A percentile compares a stretch with the other conserved stretches of the same genome.
Evolutionary conservation across 1,139 yeast genomes (phyloP).

Genomic region (Saccharomyces hybrid): DNA sequence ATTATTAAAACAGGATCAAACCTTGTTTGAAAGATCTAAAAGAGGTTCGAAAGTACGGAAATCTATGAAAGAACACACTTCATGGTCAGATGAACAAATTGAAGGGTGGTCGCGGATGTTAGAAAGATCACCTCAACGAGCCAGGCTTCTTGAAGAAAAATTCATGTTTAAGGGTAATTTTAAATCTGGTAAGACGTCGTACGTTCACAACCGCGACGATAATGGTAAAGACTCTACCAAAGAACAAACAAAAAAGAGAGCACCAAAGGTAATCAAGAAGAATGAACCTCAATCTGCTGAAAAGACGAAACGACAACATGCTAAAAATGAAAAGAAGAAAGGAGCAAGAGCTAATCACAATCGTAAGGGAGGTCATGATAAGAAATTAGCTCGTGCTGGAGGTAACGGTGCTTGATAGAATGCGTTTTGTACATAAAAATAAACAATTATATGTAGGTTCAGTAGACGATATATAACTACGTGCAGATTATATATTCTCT

Average conservation of each 20-base stretch:
- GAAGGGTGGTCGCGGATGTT: conserved; percentile 90
- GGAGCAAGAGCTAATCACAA: conserved; percentile 55
- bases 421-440: background rate
- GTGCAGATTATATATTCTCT: background rate
- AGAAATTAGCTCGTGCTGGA: conserved; percentile 38
- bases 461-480: background rate
- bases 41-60: conserved; percentile 49
- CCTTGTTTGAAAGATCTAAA: conserved; percentile 41
- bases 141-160: conserved; percentile 53
- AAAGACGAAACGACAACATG: conserved; percentile 32
- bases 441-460: background rate
- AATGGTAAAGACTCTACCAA: background rate
- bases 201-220: conserved; percentile 18
- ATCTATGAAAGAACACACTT: conserved; percentile 44
- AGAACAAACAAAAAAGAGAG: conserved; percentile 4
- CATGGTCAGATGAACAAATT: conserved; percentile 82
- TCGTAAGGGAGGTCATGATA: conserved; percentile 54
- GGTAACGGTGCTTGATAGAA: background rate
- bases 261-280: conserved; percentile 6
- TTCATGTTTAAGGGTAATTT: conserved; percentile 43
- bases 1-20: conserved; percentile 46
- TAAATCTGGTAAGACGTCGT: conserved; percentile 25
- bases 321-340: conserved; percentile 49
- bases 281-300: conserved; percentile 7
- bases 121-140: conserved; percentile 54